Evolutionary conservation across 371 early-diverging fungal genomes (phyloP).

Genomic region (Dichotomocladium elegans): DNA sequence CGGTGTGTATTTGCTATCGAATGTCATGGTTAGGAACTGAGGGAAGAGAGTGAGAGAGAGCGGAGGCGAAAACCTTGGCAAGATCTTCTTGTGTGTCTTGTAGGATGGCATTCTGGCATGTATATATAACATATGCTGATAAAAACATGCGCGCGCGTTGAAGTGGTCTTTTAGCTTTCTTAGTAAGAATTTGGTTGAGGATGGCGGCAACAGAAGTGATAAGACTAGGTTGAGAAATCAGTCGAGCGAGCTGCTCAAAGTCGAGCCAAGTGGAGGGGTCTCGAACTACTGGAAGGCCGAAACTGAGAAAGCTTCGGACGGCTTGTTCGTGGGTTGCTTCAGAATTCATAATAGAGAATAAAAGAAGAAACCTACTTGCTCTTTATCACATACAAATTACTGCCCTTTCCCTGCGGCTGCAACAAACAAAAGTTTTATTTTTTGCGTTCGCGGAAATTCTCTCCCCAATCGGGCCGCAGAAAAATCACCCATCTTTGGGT

Average conservation of each 20-base stretch:
- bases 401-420: no score
- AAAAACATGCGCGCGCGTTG: slow-evolving; percentile 59
- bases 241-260: background rate
- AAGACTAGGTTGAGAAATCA: background rate
- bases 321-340: background rate
- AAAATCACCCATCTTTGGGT: no score
- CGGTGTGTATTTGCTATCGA: slow-evolving; percentile 23
- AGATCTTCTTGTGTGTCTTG: slow-evolving; percentile 33
- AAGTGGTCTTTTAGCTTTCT: slow-evolving; percentile 17
- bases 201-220: background rate
- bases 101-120: slow-evolving; percentile 57
- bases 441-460: no score
- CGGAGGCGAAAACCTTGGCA: no score
- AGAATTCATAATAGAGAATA: no score
- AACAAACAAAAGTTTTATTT: no score
- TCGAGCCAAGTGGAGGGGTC: slow-evolving; percentile 1
- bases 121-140: slow-evolving; percentile 63
- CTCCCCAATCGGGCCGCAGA: no score
- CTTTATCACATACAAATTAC: no score
- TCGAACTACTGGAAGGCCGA: background rate
- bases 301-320: background rate
- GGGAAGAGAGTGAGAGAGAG: background rate
- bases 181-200: slow-evolving; percentile 21
- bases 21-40: background rate
- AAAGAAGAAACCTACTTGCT: no score